Base-by-base conservation (phyloP, 257 asterid species). In the Primulina tabacum region DNA sequence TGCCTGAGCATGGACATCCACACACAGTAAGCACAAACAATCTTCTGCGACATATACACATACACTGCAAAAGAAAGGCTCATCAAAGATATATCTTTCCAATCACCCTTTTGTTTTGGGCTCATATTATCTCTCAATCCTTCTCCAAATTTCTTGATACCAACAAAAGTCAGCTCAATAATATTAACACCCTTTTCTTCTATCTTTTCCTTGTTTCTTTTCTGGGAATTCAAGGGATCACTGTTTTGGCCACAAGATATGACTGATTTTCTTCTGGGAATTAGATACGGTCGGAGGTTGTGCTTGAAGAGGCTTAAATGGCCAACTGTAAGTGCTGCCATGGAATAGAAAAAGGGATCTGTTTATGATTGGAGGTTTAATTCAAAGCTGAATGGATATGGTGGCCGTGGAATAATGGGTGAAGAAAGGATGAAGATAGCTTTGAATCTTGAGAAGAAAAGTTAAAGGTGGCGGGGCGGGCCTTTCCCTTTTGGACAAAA, bases 61-160 rank as follows among this genome's bases (percentile, higher is more conserved):
- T 93, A 93, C 2, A 93, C 86, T 81, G 95, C 97, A 84, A 93
- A 93, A 18, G 98, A 90, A 12, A 93, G 81, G 47, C 98, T 79
- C 92, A 90, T 90, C 29, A 89, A 79, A 1, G 90, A 75, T 72
- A 93, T 32, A 52, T 93, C 98, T 53, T 90, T 93, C 98, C 96
- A 88, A 40, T 93, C 98, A 47, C 98, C 98, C 76, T 93, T 90
- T 69, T 72, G 76, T 74, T 88, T 81, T 12, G 98, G 97, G 57
- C 96, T 87, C 86, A 87, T 71, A 73, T 72, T 82, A 8, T 90
- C 92, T 67, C 73, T 82, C 57, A 90, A 11, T 17, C 77, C 86
- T 50, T 79, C 80, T 10, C 93, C 95, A 20, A 85, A 17, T 74
- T 85, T 84, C 78, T 68, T 83, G 56, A 81, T 65, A 76, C 82